Evolutionary conservation across 768 basidiomycete species (phyloP).

Genomic region (Boletus rex-veris): DNA sequence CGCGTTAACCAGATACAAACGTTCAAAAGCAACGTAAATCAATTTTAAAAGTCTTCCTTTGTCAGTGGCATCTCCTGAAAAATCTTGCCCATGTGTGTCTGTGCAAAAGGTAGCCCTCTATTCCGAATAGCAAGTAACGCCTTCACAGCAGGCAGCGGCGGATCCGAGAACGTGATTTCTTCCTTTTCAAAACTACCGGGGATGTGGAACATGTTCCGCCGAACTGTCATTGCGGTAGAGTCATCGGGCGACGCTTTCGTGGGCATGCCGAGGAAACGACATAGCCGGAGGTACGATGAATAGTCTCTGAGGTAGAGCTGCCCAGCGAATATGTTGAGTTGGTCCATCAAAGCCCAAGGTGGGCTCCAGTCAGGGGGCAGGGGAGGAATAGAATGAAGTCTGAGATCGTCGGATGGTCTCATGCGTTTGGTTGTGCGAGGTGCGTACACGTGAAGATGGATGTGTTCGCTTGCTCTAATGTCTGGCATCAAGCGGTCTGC

Average conservation of each 20-base stretch:
- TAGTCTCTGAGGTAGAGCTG: not conserved
- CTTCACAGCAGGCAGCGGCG: constrained; percentile 31
- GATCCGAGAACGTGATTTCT: constrained; percentile 25
- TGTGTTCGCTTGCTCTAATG: constrained; percentile 31
- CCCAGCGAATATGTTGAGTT: too few species aligned
- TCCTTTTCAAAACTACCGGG: not conserved
- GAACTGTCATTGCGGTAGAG: not conserved
- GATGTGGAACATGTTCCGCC: not conserved
- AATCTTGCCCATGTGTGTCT: too few species aligned
- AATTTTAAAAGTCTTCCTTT: not conserved
- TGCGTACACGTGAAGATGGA: constrained; percentile 40
- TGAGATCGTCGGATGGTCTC: constrained; percentile 27
- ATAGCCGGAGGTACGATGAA: constrained; percentile 13
- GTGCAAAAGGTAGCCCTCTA: constrained; percentile 25
- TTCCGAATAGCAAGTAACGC: constrained; percentile 27
- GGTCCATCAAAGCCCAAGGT: not conserved
- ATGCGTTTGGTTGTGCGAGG: constrained; percentile 28
- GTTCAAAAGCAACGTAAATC: too few species aligned
- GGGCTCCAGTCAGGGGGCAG: not conserved
- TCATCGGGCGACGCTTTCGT: not conserved
- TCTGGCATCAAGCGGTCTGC: constrained; percentile 35
- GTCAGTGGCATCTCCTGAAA: not conserved
- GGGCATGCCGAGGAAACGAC: constrained; percentile 23
- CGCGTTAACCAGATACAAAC: too few species aligned
- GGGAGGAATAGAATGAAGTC: constrained; percentile 6